Conservation (phyloP, 306 rosid species). For the Inga oerstediana region DNA sequence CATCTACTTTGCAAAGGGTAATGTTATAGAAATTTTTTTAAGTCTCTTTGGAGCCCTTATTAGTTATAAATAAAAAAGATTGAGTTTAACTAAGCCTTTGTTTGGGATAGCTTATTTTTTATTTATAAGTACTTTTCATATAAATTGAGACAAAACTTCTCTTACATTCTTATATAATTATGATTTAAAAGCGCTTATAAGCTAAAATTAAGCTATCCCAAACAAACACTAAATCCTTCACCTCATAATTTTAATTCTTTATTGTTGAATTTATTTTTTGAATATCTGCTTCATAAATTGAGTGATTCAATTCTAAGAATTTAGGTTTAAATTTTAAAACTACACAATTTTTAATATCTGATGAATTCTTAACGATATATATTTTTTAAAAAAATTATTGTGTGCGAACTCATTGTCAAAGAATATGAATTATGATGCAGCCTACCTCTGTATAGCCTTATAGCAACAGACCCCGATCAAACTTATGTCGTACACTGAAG, state of each 20-base stretch:
- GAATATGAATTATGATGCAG: not conserved
- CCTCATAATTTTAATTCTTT: not conserved
- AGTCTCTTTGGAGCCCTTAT: not conserved
- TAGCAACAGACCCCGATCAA: not conserved
- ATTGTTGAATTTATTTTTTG: not conserved
- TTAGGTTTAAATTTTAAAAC: not conserved
- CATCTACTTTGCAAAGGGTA: not conserved
- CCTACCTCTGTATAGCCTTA: not conserved
- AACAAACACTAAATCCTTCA: not conserved
- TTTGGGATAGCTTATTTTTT: too few relatives aligned
- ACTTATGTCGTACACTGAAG: conserved; percentile 6
- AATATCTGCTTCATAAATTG: not conserved
- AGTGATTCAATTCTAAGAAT: not conserved
- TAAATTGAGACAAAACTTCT: too few relatives aligned
- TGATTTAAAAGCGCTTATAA: too few relatives aligned
- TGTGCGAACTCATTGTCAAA: not conserved
- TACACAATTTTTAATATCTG: too few relatives aligned
- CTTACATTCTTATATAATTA: too few relatives aligned
- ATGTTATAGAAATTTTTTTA: not conserved
- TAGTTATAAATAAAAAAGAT: not conserved
- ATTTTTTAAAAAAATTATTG: not conserved
- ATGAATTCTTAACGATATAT: not conserved
- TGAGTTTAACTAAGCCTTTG: not conserved
- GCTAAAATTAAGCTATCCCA: too few relatives aligned
- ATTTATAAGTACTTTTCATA: too few relatives aligned